A percentile compares a stretch with the other conserved stretches of the same genome.
phyloP scores from a whole-genome alignment of 345 rosid genomes.

The Raphanus raphanistrum region DNA sequence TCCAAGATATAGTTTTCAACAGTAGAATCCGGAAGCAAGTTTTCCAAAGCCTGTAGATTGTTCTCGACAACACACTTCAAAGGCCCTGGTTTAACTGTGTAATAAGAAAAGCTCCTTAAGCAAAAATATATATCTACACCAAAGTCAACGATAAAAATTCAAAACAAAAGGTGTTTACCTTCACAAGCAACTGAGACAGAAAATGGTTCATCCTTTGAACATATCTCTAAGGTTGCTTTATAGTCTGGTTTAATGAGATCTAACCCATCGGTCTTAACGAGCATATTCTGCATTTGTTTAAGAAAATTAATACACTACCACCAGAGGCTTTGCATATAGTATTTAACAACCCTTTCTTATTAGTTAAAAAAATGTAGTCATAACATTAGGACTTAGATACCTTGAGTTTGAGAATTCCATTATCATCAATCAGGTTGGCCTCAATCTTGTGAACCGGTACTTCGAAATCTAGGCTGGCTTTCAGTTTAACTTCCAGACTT shows the following conservation, averaged over 20 bases:
- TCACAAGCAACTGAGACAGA: constrained; percentile 48
- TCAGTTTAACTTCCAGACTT: constrained; percentile 40
- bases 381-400: constrained; percentile 26
- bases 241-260: constrained; percentile 51
- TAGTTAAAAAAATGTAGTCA: neutral
- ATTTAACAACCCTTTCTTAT: neutral
- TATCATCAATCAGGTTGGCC: constrained; percentile 36
- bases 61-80: constrained; percentile 30
- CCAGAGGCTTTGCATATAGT: neutral
- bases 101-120: neutral
- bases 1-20: constrained; percentile 47
- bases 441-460: constrained; percentile 23
- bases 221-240: constrained; percentile 46
- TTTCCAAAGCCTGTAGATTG: constrained; percentile 26
- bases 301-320: neutral
- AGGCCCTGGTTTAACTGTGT: constrained; percentile 61
- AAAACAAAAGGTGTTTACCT: constrained; percentile 40
- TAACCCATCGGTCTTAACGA: constrained; percentile 42
- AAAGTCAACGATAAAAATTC: no score
- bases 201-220: constrained; percentile 30
- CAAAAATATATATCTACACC: no score
- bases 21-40: constrained; percentile 46
- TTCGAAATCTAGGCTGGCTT: neutral
- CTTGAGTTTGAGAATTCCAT: constrained; percentile 43
- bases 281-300: constrained; percentile 40